phyloP scores from a whole-genome alignment of 1,284 basidiomycete genomes.

The Pisolithus thermaeus region DNA sequence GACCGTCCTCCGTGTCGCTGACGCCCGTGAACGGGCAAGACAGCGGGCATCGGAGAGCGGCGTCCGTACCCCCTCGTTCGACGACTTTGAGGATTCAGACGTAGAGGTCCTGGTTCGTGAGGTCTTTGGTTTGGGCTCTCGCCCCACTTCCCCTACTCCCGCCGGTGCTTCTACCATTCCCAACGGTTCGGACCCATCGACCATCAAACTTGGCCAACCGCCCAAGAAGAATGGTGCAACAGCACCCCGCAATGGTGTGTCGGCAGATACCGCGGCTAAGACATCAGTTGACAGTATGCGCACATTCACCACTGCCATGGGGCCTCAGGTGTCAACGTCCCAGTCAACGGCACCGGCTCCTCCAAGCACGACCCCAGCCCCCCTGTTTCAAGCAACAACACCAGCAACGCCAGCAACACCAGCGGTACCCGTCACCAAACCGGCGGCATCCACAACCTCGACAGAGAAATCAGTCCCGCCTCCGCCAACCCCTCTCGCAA shows the following conservation, averaged over 20 bases:
- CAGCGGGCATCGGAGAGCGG: conserved; percentile 29
- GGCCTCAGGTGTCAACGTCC: conserved; percentile 5
- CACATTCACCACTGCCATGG: conserved; percentile 12
- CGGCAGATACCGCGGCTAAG: conserved; percentile 16
- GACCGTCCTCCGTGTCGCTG: conserved; percentile 41
- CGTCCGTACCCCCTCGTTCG: conserved; percentile 30
- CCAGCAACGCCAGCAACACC: background rate
- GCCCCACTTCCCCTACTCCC: conserved; percentile 7
- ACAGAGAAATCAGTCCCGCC: background rate
- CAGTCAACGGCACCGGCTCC: background rate
- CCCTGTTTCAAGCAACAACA: background rate
- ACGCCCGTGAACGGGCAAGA: conserved; percentile 41
- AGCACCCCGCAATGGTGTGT: conserved; percentile 5
- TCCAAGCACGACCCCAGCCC: background rate
- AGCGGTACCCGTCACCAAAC: conserved; percentile 6
- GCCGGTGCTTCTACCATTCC: conserved; percentile 3
- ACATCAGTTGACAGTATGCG: conserved; percentile 20
- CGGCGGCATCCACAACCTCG: background rate
- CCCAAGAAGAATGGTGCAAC: conserved; percentile 24
- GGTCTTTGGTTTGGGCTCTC: conserved; percentile 31
- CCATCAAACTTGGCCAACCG: conserved; percentile 21
- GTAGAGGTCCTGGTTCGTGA: conserved; percentile 33
- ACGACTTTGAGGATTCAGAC: conserved; percentile 33
- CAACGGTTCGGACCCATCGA: conserved; percentile 11
- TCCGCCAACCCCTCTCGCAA: background rate